Percentiles rank a stretch among this genome's conserved stretches.
Evolutionary conservation across 2,329 filamentous ascomycete genomes (phyloP).

Genomic region (Periglandula ipomoeae): DNA sequence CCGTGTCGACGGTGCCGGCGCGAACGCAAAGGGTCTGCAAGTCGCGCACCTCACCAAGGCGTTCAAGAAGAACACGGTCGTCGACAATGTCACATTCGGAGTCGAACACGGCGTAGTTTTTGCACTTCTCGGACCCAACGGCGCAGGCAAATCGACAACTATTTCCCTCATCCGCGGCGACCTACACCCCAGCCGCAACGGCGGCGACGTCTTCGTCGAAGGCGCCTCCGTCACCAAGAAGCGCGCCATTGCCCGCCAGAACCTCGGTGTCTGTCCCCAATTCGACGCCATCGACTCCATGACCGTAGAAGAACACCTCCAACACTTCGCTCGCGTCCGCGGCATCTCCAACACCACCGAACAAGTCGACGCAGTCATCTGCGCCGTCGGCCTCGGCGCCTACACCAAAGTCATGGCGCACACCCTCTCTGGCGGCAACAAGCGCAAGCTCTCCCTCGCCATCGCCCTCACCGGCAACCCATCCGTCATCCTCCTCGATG

Average conservation of each 20-base stretch:
- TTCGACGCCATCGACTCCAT: conserved; percentile 83
- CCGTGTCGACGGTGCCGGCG: conserved; percentile 40
- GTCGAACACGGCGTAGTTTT: conserved; percentile 77
- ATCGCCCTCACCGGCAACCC: conserved; percentile 93
- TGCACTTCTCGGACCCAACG: conserved; percentile 84
- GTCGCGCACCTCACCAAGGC: conserved; percentile 72
- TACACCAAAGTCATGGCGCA: conserved; percentile 68
- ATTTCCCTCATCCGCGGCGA: conserved; percentile 86
- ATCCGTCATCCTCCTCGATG: conserved; percentile 76
- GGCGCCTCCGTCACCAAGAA: conserved; percentile 63
- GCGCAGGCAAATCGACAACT: conserved; percentile 83
- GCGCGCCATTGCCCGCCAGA: conserved; percentile 60
- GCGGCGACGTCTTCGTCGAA: conserved; percentile 74
- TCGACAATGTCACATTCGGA: conserved; percentile 82
- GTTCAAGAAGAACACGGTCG: conserved; percentile 67
- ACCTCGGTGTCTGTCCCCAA: conserved; percentile 84
- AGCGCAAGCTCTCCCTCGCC: conserved; percentile 77
- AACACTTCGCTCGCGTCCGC: conserved; percentile 78
- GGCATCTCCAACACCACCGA: conserved; percentile 66
- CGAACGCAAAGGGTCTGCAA: conserved; percentile 57
- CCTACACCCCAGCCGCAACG: conserved; percentile 57
- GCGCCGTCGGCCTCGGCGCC: conserved; percentile 65
- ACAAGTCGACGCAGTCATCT: conserved; percentile 71
- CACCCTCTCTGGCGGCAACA: conserved; percentile 82
- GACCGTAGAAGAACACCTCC: conserved; percentile 79